Percentiles rank a stretch among this genome's conserved stretches.
These are phyloP conservation scores for Fusarium scirpi DNA, from an alignment of 2,329 filamentous ascomycete species.

Conservation along the genomic window DNA sequence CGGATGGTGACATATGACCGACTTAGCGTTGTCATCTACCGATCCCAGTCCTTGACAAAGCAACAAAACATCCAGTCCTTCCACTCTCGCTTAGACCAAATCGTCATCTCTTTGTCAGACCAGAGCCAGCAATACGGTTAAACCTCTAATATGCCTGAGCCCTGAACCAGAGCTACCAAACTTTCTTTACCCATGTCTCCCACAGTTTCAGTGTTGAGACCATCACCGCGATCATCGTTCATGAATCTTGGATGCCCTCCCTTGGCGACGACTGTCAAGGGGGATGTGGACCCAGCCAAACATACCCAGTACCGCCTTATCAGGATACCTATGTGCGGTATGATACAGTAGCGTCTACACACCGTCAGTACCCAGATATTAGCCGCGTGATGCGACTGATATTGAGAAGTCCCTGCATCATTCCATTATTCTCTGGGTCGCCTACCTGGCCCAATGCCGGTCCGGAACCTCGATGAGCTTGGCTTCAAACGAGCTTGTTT, in stretches of 20 bases:
- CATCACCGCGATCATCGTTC: not conserved
- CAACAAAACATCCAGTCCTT: conserved; percentile 2
- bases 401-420: conserved; percentile 4
- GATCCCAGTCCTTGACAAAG: conserved; percentile 18
- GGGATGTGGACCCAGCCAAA: conserved; percentile 1
- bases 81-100: conserved; percentile 15
- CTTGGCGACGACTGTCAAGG: not conserved
- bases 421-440: not conserved
- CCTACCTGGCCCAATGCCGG: not conserved
- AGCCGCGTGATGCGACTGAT: conserved; percentile 29
- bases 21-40: conserved; percentile 17
- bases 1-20: conserved; percentile 19
- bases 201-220: not conserved
- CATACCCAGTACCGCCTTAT: conserved; percentile 1
- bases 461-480: not conserved
- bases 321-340: conserved; percentile 2
- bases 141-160: conserved; percentile 11
- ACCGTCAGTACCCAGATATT: not conserved
- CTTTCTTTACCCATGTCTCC: not conserved
- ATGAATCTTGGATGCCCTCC: conserved; percentile 8
- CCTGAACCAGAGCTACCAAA: not conserved
- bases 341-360: conserved; percentile 9
- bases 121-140: conserved; percentile 2
- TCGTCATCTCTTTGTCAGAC: not conserved
- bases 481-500: not conserved